Conservation (phyloP, 2,329 filamentous ascomycete genomes). For the Fulvia fulva region DNA sequence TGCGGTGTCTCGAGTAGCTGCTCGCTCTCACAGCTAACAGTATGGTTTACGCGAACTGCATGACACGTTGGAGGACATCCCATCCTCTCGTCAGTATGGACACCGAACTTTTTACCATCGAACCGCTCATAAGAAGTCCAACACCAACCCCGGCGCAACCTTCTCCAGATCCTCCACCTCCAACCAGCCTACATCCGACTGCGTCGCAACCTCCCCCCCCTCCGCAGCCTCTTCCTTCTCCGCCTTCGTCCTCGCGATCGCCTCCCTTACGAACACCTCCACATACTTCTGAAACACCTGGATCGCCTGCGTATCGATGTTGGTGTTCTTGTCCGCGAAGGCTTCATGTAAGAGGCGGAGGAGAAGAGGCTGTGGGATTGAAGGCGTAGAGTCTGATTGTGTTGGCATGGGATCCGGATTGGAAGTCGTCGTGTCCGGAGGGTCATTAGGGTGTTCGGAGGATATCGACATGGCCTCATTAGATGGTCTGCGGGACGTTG, state of each 20-base stretch:
- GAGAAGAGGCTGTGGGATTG: slow-evolving; percentile 70
- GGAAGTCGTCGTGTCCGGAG: not conserved
- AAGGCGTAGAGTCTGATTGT: slow-evolving; percentile 26
- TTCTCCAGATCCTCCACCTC: slow-evolving; percentile 88
- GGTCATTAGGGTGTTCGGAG: slow-evolving; percentile 3
- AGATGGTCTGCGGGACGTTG: slow-evolving; percentile 12
- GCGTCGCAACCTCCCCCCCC: slow-evolving; percentile 28
- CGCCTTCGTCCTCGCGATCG: slow-evolving; percentile 71
- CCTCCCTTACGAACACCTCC: slow-evolving; percentile 86
- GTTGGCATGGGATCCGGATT: slow-evolving; percentile 11
- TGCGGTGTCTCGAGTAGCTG: too few species aligned
- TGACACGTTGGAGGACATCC: not conserved
- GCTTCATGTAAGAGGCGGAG: slow-evolving; percentile 74
- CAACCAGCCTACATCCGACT: slow-evolving; percentile 37
- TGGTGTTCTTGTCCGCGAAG: slow-evolving; percentile 66
- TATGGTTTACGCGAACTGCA: not conserved
- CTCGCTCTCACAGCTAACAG: not conserved
- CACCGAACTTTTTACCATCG: not conserved
- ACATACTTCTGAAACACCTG: slow-evolving; percentile 76
- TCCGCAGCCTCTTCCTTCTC: slow-evolving; percentile 53
- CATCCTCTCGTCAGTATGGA: not conserved
- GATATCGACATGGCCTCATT: slow-evolving; percentile 16
- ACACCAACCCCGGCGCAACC: slow-evolving; percentile 74
- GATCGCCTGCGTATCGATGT: slow-evolving; percentile 74
- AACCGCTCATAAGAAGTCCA: slow-evolving; percentile 63